Evolutionary conservation across 345 rosid species (phyloP).

Genomic region (Moricandia arvensis): DNA sequence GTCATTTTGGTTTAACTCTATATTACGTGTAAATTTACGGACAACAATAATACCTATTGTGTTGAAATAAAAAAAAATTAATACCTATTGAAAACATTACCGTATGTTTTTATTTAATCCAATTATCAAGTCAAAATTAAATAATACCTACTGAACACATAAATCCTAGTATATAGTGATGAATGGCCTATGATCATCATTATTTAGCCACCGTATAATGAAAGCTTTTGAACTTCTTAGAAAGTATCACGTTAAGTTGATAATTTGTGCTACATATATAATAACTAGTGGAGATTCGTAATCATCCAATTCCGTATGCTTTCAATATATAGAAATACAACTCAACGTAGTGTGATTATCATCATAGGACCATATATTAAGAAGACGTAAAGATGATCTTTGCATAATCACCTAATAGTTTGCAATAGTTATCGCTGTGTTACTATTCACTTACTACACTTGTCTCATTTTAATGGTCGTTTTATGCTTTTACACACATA

Average conservation of each 20-base stretch:
- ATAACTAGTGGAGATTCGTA: slow-evolving; percentile 24
- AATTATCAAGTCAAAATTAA: neutral
- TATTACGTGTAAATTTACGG: neutral
- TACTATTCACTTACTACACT: too few species aligned
- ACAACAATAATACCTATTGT: neutral
- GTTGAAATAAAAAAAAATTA: too few species aligned
- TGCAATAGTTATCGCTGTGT: neutral
- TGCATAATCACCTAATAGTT: neutral
- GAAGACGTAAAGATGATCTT: neutral
- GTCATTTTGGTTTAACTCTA: neutral
- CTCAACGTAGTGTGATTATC: neutral
- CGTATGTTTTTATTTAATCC: neutral
- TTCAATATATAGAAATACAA: neutral
- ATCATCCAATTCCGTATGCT: slow-evolving; percentile 13
- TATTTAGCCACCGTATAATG: slow-evolving; percentile 7
- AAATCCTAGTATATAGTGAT: slow-evolving; percentile 12
- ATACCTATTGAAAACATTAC: neutral
- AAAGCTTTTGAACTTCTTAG: slow-evolving; percentile 16
- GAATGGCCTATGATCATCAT: neutral
- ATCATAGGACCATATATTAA: neutral
- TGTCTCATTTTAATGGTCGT: too few species aligned
- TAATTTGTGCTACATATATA: neutral
- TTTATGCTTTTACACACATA: too few species aligned
- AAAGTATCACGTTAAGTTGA: slow-evolving; percentile 21
- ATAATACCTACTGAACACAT: neutral